Percentiles rank a stretch among this genome's conserved stretches.
phyloP scores from a whole-genome alignment of 306 rosid species.

The Inga laurina region DNA sequence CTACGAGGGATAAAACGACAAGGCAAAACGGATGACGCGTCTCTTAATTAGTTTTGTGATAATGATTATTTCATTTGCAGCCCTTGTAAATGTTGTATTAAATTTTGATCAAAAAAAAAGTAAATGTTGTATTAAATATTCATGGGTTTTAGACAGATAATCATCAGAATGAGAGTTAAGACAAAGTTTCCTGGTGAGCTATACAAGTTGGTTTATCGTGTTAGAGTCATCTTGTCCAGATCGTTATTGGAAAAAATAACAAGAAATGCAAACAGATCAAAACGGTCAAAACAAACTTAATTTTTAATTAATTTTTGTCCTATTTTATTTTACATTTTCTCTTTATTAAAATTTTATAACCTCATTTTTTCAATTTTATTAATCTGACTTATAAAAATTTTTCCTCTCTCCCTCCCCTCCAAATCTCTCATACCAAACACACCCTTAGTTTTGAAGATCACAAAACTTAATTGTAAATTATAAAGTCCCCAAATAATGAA shows the following conservation, averaged over 20 bases:
- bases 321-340: no score
- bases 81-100: background rate
- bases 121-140: no score
- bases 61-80: background rate
- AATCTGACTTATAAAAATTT: no score
- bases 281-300: background rate
- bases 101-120: no score
- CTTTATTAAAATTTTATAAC: no score
- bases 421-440: no score
- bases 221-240: background rate
- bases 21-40: background rate
- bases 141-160: background rate
- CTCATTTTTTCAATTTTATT: no score
- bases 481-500: no score
- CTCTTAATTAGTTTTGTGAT: background rate
- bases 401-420: no score
- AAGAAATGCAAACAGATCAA: background rate
- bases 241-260: background rate
- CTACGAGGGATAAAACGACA: background rate
- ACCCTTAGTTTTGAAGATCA: no score
- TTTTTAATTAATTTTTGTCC: no score
- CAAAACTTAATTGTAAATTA: no score
- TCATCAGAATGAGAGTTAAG: background rate
- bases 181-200: background rate
- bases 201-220: background rate